Base-by-base conservation (phyloP, 176 grass and related monocot species). In the Neostapfia colusana region DNA sequence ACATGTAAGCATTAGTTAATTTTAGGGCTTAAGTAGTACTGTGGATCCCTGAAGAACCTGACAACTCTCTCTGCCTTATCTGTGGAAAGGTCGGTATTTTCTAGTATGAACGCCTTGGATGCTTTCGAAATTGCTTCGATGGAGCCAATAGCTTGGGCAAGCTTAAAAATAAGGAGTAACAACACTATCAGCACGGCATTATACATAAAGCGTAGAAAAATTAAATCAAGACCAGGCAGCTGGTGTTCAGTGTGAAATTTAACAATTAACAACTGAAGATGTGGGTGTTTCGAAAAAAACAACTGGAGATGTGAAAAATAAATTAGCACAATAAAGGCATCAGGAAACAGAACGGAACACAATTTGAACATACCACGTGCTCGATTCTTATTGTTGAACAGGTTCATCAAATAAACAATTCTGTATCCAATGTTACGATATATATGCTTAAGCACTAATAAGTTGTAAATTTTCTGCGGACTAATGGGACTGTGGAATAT, bases 21-120 rank as follows among this genome's bases (percentile, higher is more conserved):
- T 73, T 85, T 98, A 36, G 91, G 91, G 78, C 88, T 79, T 41
- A 92, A 82, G 86, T 92, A 90, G 79, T 89, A 92, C 50, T 86
- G 84, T 37, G 91, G 88, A 81, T 97, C 95, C 74, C 86, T 89
- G 87, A 97, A 97, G 85, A 93, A 93, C 60, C 79, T 88, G 68
- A 82, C 77, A 79, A 93, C 37, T 73, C 61, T 93, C 69, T 93
- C 79, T 9, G 91, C 86, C 86, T 93, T 93, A 63, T 93, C 91
- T 16, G 51, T 83, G 15, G 95, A 97, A 83, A 97, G 91, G 60
- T 97, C 95, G 24, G 95, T 97, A 65, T 75, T 93, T 78, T 96
- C 86, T 76, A 96, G 70, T 77, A 96, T 96, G 66, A 76, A 80
- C 73, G 38, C 74, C 65, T 69, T 87, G 28, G 92, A 87, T 85